Evolutionary conservation across 495 filamentous ascomycete species (phyloP).

Genomic region (Aspergillus haitiensis): DNA sequence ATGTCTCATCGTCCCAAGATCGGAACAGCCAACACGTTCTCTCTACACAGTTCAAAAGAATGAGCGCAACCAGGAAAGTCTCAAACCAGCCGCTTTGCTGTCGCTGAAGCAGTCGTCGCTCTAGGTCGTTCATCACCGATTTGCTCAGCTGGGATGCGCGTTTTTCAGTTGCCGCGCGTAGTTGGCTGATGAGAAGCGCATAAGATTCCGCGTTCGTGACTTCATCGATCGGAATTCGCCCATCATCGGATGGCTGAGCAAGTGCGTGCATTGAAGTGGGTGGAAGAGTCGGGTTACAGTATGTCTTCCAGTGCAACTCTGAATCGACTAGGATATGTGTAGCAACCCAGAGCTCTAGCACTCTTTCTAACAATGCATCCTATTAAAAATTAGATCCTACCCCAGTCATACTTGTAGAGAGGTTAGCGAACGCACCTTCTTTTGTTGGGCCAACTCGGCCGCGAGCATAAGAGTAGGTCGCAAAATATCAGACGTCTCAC

Average conservation of each 20-base stretch:
- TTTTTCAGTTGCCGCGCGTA: conserved; percentile 72
- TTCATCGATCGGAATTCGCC: conserved; percentile 47
- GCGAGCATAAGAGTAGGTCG: conserved; percentile 64
- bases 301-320: conserved; percentile 67
- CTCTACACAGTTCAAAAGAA: conserved; percentile 78
- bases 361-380: conserved; percentile 63
- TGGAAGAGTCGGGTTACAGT: conserved; percentile 48
- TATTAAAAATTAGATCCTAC: conserved; percentile 17
- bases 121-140: conserved; percentile 70
- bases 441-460: conserved; percentile 50
- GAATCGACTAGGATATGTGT: conserved; percentile 70
- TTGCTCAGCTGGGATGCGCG: conserved; percentile 65
- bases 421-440: conserved; percentile 44
- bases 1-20: conserved; percentile 65
- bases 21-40: conserved; percentile 82
- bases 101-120: conserved; percentile 69
- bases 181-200: conserved; percentile 62
- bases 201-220: conserved; percentile 49
- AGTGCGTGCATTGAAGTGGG: conserved; percentile 44
- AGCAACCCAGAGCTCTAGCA: conserved; percentile 73
- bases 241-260: conserved; percentile 44
- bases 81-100: conserved; percentile 70
- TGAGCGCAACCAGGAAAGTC: conserved; percentile 70
- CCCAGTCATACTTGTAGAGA: not conserved
- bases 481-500: conserved; percentile 68